Evolutionary conservation across 1,284 basidiomycete species (phyloP).

Genomic region (Tilletia horrida): DNA sequence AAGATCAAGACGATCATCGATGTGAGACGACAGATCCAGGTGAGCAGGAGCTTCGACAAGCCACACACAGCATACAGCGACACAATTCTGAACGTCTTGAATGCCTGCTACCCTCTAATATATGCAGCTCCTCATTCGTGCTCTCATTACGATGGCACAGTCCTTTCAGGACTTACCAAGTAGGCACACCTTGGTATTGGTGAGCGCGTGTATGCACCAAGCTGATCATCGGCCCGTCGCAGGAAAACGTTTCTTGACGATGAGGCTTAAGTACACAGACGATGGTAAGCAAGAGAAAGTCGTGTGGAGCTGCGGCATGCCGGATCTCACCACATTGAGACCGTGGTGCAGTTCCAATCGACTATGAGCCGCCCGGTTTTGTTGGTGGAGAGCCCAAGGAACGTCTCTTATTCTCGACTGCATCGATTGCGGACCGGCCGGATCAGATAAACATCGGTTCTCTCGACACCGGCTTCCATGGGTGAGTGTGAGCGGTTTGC

Average conservation of each 20-base stretch:
- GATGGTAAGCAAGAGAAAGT: neutral
- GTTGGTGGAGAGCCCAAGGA: neutral
- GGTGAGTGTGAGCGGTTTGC: neutral
- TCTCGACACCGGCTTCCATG: constrained; percentile 17
- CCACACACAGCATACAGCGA: too few relatives aligned
- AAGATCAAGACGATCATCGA: neutral
- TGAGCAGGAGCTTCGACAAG: neutral
- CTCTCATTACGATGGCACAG: constrained; percentile 20
- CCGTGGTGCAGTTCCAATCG: constrained; percentile 3
- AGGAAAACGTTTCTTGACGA: constrained; percentile 18
- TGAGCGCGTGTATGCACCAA: neutral
- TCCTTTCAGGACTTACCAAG: constrained; percentile 19
- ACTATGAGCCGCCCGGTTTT: constrained; percentile 20
- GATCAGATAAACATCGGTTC: constrained; percentile 19
- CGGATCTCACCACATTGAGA: too few relatives aligned
- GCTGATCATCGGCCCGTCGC: neutral
- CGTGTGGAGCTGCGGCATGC: neutral
- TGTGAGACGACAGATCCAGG: neutral
- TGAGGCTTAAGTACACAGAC: constrained; percentile 20
- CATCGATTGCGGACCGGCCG: constrained; percentile 11
- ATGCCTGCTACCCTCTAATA: neutral
- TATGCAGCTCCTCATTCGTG: constrained; percentile 15
- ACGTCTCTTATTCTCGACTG: constrained; percentile 14
- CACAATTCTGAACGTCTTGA: neutral
- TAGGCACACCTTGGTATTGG: neutral